Base-by-base conservation (phyloP, 1,139 yeast genomes). In the Spathaspora jeffriesii region DNA sequence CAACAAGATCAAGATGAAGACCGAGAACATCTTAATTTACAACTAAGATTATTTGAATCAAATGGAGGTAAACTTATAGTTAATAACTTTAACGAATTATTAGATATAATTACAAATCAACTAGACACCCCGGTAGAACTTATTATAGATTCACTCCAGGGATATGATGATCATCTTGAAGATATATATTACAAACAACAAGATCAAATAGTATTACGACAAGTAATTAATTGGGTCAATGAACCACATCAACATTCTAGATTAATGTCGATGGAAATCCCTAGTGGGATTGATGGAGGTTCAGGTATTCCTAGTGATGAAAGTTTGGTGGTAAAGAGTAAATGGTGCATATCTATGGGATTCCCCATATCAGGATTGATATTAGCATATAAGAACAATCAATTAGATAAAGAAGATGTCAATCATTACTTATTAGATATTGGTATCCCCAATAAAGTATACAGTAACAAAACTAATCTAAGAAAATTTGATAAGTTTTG, bases 261-360 rank as follows among this genome's bases (percentile, higher is more conserved):
- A 43, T 68, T 84, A 13, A 69, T 88, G 71, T 86, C 96, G 0
- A 64, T 91, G 23, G 96, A 90, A 58, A 80, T 88, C 30, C 95
- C 96, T 2, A 79, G 92, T 0, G 97, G 97, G 7, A 73, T 88
- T 39, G 96, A 90, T 59, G 86, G 95, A 8, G 89, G 96, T 4
- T 84, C 95, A 0, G 97, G 96, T 8, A 76, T 84, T 5, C 60
- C 68, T 2, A 62, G 62, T 50, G 71, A 71, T 37, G 67, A 66
- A 38, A 53, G 62, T 17, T 54, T 74, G 43, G 60, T 59, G 31
- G 57, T 73, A 21, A 60, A 60, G 31, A 67, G 82, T 55, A 71
- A 69, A 48, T 81, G 82, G 75, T 77, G 89, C 45, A 77, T 86
- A 10, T 85, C 92, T 32, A 70, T 86, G 63, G 96, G 95, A 1